A percentile compares a stretch with the other conserved stretches of the same genome.
Evolutionary conservation across 2,329 filamentous ascomycete genomes (phyloP).

Genomic region (Thermoascus crustaceus): DNA sequence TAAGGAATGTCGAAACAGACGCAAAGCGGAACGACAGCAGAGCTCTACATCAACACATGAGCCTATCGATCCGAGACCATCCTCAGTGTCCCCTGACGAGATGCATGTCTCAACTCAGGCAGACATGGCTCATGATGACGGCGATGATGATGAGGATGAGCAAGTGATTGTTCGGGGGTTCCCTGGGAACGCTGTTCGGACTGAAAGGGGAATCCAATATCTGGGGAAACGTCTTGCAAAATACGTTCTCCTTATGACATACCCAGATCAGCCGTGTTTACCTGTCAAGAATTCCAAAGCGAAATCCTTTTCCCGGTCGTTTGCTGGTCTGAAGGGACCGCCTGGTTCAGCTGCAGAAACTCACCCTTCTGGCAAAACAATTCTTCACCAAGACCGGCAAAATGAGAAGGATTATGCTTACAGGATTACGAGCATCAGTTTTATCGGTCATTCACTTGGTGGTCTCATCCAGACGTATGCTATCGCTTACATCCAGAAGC

Average conservation of each 20-base stretch:
- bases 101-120: slow-evolving; percentile 6
- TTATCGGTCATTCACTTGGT: slow-evolving; percentile 84
- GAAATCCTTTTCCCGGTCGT: slow-evolving; percentile 40
- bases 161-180: slow-evolving; percentile 86
- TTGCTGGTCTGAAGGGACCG: slow-evolving; percentile 34
- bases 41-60: not conserved
- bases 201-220: slow-evolving; percentile 93
- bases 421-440: slow-evolving; percentile 88
- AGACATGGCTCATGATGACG: slow-evolving; percentile 12
- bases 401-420: slow-evolving; percentile 52
- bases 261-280: slow-evolving; percentile 84
- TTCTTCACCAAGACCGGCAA: slow-evolving; percentile 35
- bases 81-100: slow-evolving; percentile 1
- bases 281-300: slow-evolving; percentile 53
- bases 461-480: slow-evolving; percentile 89
- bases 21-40: slow-evolving; percentile 20
- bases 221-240: slow-evolving; percentile 89
- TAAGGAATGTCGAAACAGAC: slow-evolving; percentile 47
- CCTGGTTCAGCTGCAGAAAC: slow-evolving; percentile 20
- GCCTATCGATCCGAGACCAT: not conserved
- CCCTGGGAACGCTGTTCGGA: slow-evolving; percentile 79
- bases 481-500: slow-evolving; percentile 92
- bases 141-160: slow-evolving; percentile 48
- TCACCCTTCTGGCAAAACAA: slow-evolving; percentile 32
- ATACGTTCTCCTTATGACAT: slow-evolving; percentile 81